phyloP scores from a whole-genome alignment of 495 filamentous ascomycete genomes.

The Daldinia bambusicola region DNA sequence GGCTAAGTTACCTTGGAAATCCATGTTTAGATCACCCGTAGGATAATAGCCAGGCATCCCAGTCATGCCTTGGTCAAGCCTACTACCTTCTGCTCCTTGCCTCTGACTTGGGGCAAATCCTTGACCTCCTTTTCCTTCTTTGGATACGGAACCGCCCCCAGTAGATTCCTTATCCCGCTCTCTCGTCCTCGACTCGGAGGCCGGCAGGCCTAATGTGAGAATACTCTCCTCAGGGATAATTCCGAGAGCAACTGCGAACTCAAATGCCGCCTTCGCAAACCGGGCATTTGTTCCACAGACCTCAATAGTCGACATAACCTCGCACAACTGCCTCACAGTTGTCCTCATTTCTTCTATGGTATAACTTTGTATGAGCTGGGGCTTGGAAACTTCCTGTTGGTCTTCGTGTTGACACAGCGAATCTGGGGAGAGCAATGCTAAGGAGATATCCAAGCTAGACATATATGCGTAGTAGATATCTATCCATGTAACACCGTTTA shows the following conservation, averaged over 20 bases:
- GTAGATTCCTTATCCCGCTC: neutral
- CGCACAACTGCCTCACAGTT: constrained; percentile 25
- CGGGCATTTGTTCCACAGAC: constrained; percentile 40
- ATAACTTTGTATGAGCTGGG: constrained; percentile 15
- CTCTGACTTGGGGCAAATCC: neutral
- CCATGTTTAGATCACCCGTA: constrained; percentile 8
- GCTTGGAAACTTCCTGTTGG: constrained; percentile 24
- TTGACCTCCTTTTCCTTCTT: neutral
- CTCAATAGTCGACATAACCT: constrained; percentile 39
- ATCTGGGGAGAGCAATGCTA: constrained; percentile 31
- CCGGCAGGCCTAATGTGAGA: constrained; percentile 15
- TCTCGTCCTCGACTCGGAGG: constrained; percentile 10
- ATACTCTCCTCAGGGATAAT: constrained; percentile 27
- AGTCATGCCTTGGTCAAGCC: constrained; percentile 16
- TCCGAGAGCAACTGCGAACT: constrained; percentile 33
- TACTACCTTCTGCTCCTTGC: neutral
- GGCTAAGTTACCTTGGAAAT: constrained; percentile 11
- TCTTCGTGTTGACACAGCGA: constrained; percentile 23
- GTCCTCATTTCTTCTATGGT: constrained; percentile 33
- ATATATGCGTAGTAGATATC: constrained; percentile 41
- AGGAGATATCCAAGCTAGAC: constrained; percentile 33
- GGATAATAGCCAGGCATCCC: constrained; percentile 21
- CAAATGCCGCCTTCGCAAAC: constrained; percentile 39
- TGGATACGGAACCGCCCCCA: neutral
- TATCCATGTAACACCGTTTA: constrained; percentile 40